These are phyloP conservation scores for Russula brevipes DNA, from an alignment of 768 basidiomycete species.

Conservation along the genomic window DNA sequence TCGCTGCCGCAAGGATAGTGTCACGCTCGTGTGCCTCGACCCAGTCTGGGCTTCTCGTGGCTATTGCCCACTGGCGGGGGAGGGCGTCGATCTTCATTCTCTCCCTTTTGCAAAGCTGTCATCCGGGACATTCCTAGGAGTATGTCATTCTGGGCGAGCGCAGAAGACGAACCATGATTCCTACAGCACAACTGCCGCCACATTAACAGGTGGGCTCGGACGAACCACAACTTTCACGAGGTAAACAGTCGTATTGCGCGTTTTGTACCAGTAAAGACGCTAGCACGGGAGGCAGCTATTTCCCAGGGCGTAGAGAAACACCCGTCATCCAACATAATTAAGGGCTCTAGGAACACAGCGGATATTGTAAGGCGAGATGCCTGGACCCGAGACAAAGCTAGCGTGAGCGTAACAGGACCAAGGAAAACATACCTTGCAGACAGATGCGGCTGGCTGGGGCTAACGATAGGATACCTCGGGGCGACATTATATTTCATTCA, in stretches of 20 bases:
- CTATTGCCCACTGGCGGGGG: too few species aligned
- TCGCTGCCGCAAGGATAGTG: too few species aligned
- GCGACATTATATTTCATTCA: constrained; percentile 29
- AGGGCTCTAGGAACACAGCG: not conserved
- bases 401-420: not conserved
- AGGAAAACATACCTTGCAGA: not conserved
- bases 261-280: not conserved
- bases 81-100: too few species aligned
- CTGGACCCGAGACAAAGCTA: not conserved
- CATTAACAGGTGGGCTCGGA: not conserved
- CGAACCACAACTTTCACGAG: not conserved
- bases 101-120: too few species aligned
- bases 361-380: not conserved
- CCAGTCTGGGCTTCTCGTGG: too few species aligned
- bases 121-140: too few species aligned
- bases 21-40: too few species aligned
- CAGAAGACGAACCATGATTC: not conserved
- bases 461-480: not conserved
- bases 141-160: too few species aligned
- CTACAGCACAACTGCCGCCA: not conserved
- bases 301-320: not conserved
- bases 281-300: not conserved
- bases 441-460: too few species aligned
- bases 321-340: not conserved
- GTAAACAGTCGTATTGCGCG: not conserved